Percentiles rank a stretch among this genome's conserved stretches.
Conservation (phyloP, 148 eudicot genomes). For the Silene conica region DNA sequence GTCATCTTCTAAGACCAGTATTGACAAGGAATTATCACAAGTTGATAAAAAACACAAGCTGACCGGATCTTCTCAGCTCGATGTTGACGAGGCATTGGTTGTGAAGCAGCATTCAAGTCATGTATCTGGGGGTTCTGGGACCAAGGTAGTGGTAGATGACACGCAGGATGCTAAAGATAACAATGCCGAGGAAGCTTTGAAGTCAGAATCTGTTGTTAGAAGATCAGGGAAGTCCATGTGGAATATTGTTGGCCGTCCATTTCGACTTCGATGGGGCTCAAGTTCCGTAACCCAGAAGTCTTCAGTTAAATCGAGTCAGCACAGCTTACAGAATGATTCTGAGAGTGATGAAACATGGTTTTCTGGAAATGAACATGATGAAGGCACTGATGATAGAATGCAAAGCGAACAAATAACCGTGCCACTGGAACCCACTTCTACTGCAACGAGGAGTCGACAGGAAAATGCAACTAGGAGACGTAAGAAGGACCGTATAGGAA, state of each 20-base stretch:
- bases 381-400: conserved; percentile 30
- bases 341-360: conserved; percentile 62
- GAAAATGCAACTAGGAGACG: background rate
- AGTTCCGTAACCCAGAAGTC: conserved; percentile 46
- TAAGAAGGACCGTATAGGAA: conserved; percentile 23
- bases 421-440: background rate
- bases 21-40: conserved; percentile 28
- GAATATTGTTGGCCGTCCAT: conserved; percentile 50
- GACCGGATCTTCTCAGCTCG: conserved; percentile 25
- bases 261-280: conserved; percentile 54
- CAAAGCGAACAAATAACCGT: background rate
- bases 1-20: conserved; percentile 39
- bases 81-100: conserved; percentile 27
- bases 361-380: conserved; percentile 69
- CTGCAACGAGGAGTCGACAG: background rate
- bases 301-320: conserved; percentile 41
- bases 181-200: conserved; percentile 32
- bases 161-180: conserved; percentile 57
- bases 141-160: conserved; percentile 58
- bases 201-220: conserved; percentile 30
- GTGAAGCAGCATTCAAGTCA: conserved; percentile 41
- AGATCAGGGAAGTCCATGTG: conserved; percentile 78
- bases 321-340: conserved; percentile 53
- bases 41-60: conserved; percentile 24
- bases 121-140: conserved; percentile 38